Base-by-base conservation (phyloP, 441 rosid species). In the Macaranga tanarius region DNA sequence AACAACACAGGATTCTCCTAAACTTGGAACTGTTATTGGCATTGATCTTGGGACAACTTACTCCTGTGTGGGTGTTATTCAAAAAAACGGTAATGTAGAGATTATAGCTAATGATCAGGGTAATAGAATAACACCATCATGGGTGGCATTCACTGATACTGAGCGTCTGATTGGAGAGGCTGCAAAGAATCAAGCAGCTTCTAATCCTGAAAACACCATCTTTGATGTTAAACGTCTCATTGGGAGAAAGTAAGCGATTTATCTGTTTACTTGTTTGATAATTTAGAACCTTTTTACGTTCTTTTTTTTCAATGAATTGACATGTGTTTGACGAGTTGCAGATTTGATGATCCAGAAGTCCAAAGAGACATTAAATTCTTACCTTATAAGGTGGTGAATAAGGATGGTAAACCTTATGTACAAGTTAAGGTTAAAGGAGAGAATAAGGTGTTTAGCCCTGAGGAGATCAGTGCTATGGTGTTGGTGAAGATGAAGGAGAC, bases 21-120 rank as follows among this genome's bases (percentile, higher is more conserved):
- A 78, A 50, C 73, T 81, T 0, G 86, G 86, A 65, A 86, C 89
- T 2, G 86, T 84, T 72, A 84, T 86, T 25, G 92, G 92, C 2
- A 85, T 86, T 70, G 90, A 86, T 76, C 84, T 88, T 13, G 92
- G 88, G 58, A 86, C 90, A 0, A 88, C 90, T 20, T 85, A 85
- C 63, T 86, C 92, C 6, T 85, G 90, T 54, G 89, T 88, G 38
- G 92, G 83, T 9, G 83, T 86, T n/a, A 79, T 80, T 63, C 75
- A 73, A 61, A 79, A 84, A n/a, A n/a, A n/a, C 54, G 84, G 86
- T 12, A 76, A 74, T 38, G 80, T 85, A 34, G 90, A 88, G 75
- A 84, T 86, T 58, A 77, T 88, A 80, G 90, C 92, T 48, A 88
- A 88, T 78, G 88, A 88, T 82, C 89, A 86, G 60, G 92, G 90